Evolutionary conservation across 129 eudicot species (phyloP), one percentile per base, ranked within the genome.

Genomic region (Apium graveolens): DNA sequence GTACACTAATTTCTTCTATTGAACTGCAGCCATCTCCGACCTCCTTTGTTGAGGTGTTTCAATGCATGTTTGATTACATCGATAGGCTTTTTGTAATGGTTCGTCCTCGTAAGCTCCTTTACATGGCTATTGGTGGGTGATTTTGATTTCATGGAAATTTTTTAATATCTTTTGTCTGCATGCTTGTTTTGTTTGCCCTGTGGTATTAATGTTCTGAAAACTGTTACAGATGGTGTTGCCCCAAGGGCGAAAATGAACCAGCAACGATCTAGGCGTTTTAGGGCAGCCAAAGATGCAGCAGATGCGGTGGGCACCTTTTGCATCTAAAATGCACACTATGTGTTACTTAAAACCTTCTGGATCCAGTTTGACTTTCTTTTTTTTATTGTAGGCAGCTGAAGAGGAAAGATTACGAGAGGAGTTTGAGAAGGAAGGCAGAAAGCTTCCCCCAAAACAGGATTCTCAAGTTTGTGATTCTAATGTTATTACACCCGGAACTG

Each of bases 81-180:
- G 93, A 89, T 76, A 83, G 88, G 63, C 90, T 89, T 38, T 82
- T 89, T 72, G 78, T 65, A 35, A 86, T 89, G 78, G 90, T 89
- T 79, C 81, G 93, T 26, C 93, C 93, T 21, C 63, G 93, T 10
- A 89, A 89, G 81, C 80, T 89, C 35, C 90, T 89, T 57, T 89
- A 86, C 39, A 76, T 89, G 86, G 93, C 93, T 31, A 89, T 89
- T 39, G 93, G 93, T 89, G 76, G 24, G 90, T 65, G 77, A 63
- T n/a, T 44, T 44, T 11, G 13, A 26, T n/a, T 42, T 73, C 2
- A 27, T 27, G 13, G 26, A 43, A 43, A n/a, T 44, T 7, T 7
- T 7, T 1, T 26, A 21, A 27, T 11, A 3, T 74, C 18, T 5
- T 31, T 13, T 44, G 18, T 73, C 21, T 42, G 21, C 32, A 24